Base-by-base conservation (phyloP, 2,329 filamentous ascomycete genomes). In the Cytospora mali region DNA sequence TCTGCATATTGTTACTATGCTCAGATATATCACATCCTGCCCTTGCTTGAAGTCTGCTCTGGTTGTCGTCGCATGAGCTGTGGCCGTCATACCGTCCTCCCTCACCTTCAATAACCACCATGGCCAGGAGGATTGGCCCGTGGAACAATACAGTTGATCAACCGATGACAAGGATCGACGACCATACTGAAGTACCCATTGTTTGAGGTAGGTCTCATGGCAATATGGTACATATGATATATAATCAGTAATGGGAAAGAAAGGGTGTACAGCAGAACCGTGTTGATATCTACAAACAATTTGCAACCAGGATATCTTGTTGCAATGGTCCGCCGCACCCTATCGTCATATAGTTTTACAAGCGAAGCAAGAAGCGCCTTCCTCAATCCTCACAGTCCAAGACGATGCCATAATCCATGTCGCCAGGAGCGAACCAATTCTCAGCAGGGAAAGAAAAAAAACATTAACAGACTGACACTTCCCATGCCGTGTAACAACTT, bases 331-430 rank as follows among this genome's bases (percentile, higher is more conserved):
- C 6, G 49, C 21, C 46, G 33, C 33, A 46, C 35, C 29, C 42
- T 14, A 28, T 42, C 54, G 50, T 55, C 29, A 39, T 54, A 42
- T 50, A 61, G 18, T 50, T 28, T 48, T 49, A 53, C 48, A 61
- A 54, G n/a, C 29, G 10, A 53, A 64, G 57, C 46, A 55, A 46
- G 35, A 35, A 42, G 53, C 46, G 59, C 62, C 62, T 39, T 55
- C 42, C 33, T 55, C 53, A 28, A 21, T n/a, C 48, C 56, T 54
- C n/a, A 28, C 31, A 14, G 53, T 29, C 42, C 21, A 54, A 52
- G 50, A 50, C 33, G 21, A 21, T 51, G 28, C 49, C 33, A 54
- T 46, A 33, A 54, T 58, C 50, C 51, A 46, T 57, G 31, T 28
- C 25, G 58, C n/a, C 51, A 58, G 57, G 53, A 58, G 60, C 52